phyloP scores from a whole-genome alignment of 257 asterid genomes.

The Fraxinus pennsylvanica region DNA sequence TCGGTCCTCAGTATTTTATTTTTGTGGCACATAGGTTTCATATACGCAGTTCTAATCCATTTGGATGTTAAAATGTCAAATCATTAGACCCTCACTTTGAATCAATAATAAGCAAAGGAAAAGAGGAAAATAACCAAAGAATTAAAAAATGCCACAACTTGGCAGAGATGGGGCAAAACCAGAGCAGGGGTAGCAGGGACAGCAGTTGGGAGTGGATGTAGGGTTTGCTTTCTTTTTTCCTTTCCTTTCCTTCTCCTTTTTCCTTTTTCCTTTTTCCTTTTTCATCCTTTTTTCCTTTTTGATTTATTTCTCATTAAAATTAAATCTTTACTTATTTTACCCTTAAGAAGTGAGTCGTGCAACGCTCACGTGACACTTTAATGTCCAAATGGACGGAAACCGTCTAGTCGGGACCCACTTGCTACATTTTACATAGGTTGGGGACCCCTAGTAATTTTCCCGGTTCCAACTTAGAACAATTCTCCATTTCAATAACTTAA shows the following conservation, averaged over 20 bases:
- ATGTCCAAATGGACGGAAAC: neutral
- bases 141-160: neutral
- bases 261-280: neutral
- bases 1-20: neutral
- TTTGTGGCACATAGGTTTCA: neutral
- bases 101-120: neutral
- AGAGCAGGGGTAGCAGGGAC: neutral
- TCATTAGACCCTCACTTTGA: neutral
- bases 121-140: neutral
- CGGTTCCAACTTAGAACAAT: neutral
- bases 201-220: neutral
- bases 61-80: neutral
- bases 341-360: neutral
- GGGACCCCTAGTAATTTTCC: neutral
- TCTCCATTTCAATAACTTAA: neutral
- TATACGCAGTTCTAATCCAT: neutral
- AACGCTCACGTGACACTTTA: neutral
- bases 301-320: neutral
- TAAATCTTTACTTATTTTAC: neutral
- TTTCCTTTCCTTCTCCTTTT: neutral
- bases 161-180: neutral
- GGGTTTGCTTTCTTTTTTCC: neutral
- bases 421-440: neutral
- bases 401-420: neutral
- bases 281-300: neutral